Percentiles rank a stretch among this genome's conserved stretches.
These are phyloP conservation scores for Murraya koenigii DNA, from an alignment of 345 rosid species.

Conservation along the genomic window DNA sequence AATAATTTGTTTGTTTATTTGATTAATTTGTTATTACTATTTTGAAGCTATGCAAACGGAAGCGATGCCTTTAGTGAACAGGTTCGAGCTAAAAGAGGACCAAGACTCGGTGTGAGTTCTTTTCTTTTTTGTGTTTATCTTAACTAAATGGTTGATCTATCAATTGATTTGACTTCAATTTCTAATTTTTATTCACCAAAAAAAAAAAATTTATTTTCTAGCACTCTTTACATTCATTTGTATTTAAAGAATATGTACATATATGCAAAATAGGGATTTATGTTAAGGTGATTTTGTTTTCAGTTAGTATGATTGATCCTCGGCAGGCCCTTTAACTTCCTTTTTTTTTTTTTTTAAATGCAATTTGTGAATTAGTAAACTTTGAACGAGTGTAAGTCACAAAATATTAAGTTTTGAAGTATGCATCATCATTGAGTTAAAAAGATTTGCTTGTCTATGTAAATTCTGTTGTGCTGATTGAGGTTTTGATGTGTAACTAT, in stretches of 20 bases:
- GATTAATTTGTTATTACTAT: neutral
- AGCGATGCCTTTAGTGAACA: slow-evolving; percentile 76
- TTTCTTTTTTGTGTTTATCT: neutral
- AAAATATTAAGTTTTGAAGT: neutral
- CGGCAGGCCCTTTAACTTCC: neutral
- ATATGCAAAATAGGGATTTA: neutral
- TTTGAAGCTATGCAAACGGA: slow-evolving; percentile 83
- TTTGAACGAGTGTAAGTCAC: neutral
- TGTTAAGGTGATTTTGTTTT: neutral
- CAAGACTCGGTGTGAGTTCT: slow-evolving; percentile 48
- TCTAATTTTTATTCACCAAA: neutral
- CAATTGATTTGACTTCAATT: neutral
- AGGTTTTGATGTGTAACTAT: neutral
- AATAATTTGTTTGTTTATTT: neutral
- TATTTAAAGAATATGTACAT: neutral
- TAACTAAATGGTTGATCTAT: neutral
- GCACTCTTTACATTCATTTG: neutral
- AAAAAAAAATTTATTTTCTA: neutral
- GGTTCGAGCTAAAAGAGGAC: slow-evolving; percentile 57
- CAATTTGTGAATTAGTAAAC: neutral
- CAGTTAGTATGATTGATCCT: neutral
- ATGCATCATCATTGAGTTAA: neutral
- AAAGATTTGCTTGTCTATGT: neutral
- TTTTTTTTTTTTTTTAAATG: too few species aligned
- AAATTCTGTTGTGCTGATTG: neutral